Base-by-base conservation (phyloP, 108 stramenopile species). In the Cyclotella distinguenda region DNA sequence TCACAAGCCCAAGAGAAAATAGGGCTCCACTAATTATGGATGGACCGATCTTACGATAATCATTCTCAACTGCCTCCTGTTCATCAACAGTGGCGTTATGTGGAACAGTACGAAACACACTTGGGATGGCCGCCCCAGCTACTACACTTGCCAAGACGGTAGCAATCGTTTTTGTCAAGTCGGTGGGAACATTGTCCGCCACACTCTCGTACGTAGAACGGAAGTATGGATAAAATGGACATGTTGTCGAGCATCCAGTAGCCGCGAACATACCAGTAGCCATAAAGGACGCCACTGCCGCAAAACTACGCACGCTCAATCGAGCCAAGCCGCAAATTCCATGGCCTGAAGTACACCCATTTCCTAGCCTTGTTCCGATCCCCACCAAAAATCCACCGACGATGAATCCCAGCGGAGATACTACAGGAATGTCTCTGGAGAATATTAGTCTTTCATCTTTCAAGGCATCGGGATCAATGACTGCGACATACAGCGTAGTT, bases 311-410 rank as follows among this genome's bases (percentile, higher is more conserved):
- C 9, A 43, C 47, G 53, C 88, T 90, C 16, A 81, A 39, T 15
- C 95, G 86, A 38, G 87, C 84, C 42, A 96, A 34, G 25, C 97
- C 97, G 60, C 94, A 93, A 47, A 95, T 81, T 32, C 87, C 85
- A 56, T 86, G 85, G 9, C 85, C 88, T 7, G 85, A 70, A 7
- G 90, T 88, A 54, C 87, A 91, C 18, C 87, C 90, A 60, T 88
- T 91, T 7, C 87, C 82, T 23, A 88, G 67, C 53, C 43, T 19
- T 36, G 35, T 71, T 53, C 52, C 56, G 47, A 53, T 82, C 15
- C 90, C 90, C 11, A 91, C 87, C 23, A 83, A 76, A 35, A 91
- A 78, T 28, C 90, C 90, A 13, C 72, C 82, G 16, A 86, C 2
- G 28, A 79, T 25, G 47, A 82, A 87, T 0, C 70, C 89, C 2